Percentiles rank a stretch among this genome's conserved stretches.
phyloP scores from a whole-genome alignment of 257 asterid genomes.

The Solanum raphanifolium region DNA sequence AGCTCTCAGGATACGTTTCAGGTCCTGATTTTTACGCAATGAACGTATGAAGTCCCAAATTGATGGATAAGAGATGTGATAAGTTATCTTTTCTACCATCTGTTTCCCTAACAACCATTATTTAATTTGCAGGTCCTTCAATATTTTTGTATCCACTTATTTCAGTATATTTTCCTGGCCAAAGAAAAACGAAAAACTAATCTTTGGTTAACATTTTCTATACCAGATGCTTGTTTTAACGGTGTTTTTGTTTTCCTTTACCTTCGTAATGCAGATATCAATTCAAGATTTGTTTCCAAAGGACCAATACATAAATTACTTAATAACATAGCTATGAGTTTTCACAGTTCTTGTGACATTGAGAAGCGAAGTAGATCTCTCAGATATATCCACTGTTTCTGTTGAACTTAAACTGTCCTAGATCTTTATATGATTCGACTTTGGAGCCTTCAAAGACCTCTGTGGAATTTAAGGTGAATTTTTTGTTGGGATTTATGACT shows the following conservation, averaged over 20 bases:
- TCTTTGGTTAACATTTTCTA: neutral
- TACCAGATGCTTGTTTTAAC: neutral
- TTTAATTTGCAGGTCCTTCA: constrained; percentile 69
- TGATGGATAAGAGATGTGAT: neutral
- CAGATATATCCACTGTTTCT: neutral
- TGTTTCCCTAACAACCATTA: constrained; percentile 17
- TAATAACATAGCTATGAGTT: neutral
- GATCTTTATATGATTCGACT: constrained; percentile 53
- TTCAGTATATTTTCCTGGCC: neutral
- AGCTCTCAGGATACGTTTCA: constrained; percentile 75
- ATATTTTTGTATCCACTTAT: constrained; percentile 70
- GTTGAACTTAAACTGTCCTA: constrained; percentile 51
- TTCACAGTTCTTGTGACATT: neutral
- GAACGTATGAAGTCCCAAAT: neutral
- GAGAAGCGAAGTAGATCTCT: neutral
- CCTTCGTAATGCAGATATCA: neutral
- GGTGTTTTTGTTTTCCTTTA: neutral
- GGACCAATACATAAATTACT: neutral
- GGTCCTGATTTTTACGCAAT: constrained; percentile 46
- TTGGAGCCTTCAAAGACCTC: constrained; percentile 56
- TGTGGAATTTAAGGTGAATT: constrained; percentile 73
- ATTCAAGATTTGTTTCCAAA: neutral
- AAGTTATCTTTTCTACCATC: neutral
- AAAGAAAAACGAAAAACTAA: neutral
- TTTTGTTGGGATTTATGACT: neutral